These are phyloP conservation scores for Plectosphaerella cucumerina DNA, from an alignment of 2,329 filamentous ascomycete genomes.

Conservation along the genomic window DNA sequence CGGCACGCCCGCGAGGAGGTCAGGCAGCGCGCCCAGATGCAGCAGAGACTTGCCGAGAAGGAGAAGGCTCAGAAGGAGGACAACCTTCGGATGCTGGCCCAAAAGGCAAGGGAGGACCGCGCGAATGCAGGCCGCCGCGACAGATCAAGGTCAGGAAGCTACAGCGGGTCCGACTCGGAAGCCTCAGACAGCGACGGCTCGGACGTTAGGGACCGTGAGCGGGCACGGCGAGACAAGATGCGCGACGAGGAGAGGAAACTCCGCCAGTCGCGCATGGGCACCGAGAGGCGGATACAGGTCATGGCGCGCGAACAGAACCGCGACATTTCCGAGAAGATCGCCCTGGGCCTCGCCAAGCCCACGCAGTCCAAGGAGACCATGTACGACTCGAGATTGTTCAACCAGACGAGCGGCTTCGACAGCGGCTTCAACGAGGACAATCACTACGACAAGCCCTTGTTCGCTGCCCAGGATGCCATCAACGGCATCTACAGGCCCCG, in stretches of 20 bases:
- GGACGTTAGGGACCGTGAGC: constrained; percentile 71
- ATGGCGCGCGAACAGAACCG: constrained; percentile 94
- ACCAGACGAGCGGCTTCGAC: constrained; percentile 87
- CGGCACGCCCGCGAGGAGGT: constrained; percentile 94
- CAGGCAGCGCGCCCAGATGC: constrained; percentile 87
- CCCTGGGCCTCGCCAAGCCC: constrained; percentile 88
- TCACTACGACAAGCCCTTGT: constrained; percentile 93
- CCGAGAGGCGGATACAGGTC: constrained; percentile 85
- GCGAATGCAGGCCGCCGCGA: constrained; percentile 30
- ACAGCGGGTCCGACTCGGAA: constrained; percentile 45
- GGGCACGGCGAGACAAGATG: constrained; percentile 70
- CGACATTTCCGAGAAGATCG: constrained; percentile 96
- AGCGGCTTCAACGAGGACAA: constrained; percentile 97
- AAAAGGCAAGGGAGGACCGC: constrained; percentile 85
- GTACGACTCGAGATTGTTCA: constrained; percentile 96
- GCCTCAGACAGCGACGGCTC: constrained; percentile 59
- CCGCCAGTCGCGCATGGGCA: constrained; percentile 91
- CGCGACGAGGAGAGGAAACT: constrained; percentile 85
- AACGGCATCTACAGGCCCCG: constrained; percentile 88
- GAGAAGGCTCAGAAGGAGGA: constrained; percentile 95
- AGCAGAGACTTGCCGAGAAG: constrained; percentile 92
- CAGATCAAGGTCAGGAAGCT: constrained; percentile 42
- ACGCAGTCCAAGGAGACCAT: constrained; percentile 89
- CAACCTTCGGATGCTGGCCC: constrained; percentile 78
- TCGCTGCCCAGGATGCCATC: constrained; percentile 91